phyloP scores from a whole-genome alignment of 805 yeast genomes.

The Teunomyces atbi region DNA sequence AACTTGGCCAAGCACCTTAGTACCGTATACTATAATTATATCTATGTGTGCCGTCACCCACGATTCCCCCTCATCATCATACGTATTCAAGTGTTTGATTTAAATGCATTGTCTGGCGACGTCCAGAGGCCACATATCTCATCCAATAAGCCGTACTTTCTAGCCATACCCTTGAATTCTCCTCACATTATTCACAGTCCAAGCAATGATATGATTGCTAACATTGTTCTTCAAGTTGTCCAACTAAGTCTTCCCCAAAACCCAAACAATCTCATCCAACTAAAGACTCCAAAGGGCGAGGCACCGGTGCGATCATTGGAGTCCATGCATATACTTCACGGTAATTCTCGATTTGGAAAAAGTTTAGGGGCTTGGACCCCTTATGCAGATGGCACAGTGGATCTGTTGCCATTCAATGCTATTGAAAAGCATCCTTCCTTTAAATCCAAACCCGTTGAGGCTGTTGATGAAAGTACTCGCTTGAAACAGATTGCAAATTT shows the following conservation, averaged over 20 bases:
- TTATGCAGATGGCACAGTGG: conserved; percentile 67
- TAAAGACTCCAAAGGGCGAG: conserved; percentile 38
- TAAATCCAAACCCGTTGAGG: conserved; percentile 9
- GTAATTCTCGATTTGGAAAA: conserved; percentile 59
- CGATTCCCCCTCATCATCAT: conserved; percentile 56
- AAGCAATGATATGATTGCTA: conserved; percentile 40
- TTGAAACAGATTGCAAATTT: conserved; percentile 48
- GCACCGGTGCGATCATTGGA: conserved; percentile 45
- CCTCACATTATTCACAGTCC: conserved; percentile 63
- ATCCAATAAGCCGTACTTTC: conserved; percentile 60
- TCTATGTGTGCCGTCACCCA: conserved; percentile 67
- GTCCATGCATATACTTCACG: conserved; percentile 56
- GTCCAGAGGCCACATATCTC: conserved; percentile 39
- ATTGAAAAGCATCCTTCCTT: conserved; percentile 41
- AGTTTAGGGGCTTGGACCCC: conserved; percentile 72
- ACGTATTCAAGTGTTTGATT: conserved; percentile 68
- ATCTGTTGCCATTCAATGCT: conserved; percentile 59
- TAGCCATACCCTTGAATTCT: conserved; percentile 67
- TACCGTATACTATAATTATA: conserved; percentile 56
- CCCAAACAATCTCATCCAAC: conserved; percentile 39
- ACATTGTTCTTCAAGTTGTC: conserved; percentile 59
- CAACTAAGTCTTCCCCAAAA: conserved; percentile 50
- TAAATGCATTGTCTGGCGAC: conserved; percentile 17
- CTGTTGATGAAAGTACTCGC: conserved; percentile 13
- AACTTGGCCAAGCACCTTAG: conserved; percentile 48